Conservation (phyloP, 169 alveolate species). For the Eimeria brunetti region DNA sequence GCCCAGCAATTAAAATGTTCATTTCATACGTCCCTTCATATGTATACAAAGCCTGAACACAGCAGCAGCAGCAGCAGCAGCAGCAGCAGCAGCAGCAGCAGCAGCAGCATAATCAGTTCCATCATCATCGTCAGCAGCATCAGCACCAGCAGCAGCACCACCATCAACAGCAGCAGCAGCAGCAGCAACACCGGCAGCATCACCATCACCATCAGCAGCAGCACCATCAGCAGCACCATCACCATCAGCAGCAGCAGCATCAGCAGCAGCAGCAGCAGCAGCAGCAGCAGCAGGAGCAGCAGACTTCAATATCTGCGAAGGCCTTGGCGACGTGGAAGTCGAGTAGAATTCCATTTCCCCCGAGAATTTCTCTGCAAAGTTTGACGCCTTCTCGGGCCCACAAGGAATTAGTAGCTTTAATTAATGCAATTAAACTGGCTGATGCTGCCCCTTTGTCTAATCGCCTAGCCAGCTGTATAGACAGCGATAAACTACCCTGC, state of each 20-base stretch:
- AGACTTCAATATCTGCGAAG: constrained; percentile 87
- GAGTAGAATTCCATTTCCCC: constrained; percentile 90
- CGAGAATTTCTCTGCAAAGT: constrained; percentile 89
- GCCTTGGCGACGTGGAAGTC: constrained; percentile 87
- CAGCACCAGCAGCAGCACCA: too few species aligned
- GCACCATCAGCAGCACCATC: too few species aligned
- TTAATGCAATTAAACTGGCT: constrained; percentile 86
- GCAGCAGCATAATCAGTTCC: not conserved
- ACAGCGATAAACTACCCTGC: constrained; percentile 42
- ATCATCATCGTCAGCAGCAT: not conserved
- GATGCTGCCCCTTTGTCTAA: constrained; percentile 81
- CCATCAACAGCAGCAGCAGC: too few species aligned
- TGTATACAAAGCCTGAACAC: constrained; percentile 86
- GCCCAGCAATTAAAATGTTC: constrained; percentile 85
- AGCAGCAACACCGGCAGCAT: too few species aligned
- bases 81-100: not conserved
- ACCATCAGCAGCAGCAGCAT: too few species aligned
- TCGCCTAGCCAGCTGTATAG: constrained; percentile 81
- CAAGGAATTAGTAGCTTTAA: constrained; percentile 86
- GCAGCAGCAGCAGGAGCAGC: not conserved
- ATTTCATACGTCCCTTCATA: constrained; percentile 93
- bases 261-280: too few species aligned
- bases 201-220: too few species aligned
- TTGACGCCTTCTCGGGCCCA: constrained; percentile 87
- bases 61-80: not conserved